Evolutionary conservation across 2,329 filamentous ascomycete species (phyloP), one percentile per base, ranked within the genome.

Genomic region (Fusarium sacchari): DNA sequence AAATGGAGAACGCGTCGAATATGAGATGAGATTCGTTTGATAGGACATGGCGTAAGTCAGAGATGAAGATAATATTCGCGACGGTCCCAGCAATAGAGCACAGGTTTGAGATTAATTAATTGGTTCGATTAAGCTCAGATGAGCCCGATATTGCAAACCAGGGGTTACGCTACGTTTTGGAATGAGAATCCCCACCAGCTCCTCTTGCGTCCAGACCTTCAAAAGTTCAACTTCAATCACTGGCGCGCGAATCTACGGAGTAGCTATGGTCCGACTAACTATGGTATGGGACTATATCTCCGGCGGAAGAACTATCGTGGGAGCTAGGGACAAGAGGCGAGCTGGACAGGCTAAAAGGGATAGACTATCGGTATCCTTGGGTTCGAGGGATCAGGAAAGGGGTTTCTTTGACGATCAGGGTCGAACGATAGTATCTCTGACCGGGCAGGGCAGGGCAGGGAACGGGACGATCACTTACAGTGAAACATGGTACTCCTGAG

Each of bases 111-210:
- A 71, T 73, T 70, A 66, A 73, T 73, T 73, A 61, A 72, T 61
- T 74, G 67, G 42, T 46, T 61, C 63, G 69, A 73, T 71, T 46
- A 74, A 72, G 67, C 55, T 73, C 71, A 59, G 53, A 62, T 73
- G 59, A 62, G 36, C 15, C 39, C 57, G 67, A 73, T 58, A 69
- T 74, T 71, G 47, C 55, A 46, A 57, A 56, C 47, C 43, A 65
- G 63, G 71, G 67, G 39, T 47, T 55, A 36, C 14, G 55, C 18
- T 42, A 47, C 32, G 55, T 62, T 67, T 73, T 73, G 71, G 58
- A 74, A 73, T 68, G 67, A 52, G 40, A 52, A 57, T 47, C 40
- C 42, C 56, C 43, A 66, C 65, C 26, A 26, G 17, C 40, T 44
- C 36, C 56, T 43, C 53, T 58, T 65, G 22, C 32, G 64, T 40